These are phyloP conservation scores for Schizosaccharomyces cryophilus DNA, from an alignment of 805 yeast species.

Conservation along the genomic window DNA sequence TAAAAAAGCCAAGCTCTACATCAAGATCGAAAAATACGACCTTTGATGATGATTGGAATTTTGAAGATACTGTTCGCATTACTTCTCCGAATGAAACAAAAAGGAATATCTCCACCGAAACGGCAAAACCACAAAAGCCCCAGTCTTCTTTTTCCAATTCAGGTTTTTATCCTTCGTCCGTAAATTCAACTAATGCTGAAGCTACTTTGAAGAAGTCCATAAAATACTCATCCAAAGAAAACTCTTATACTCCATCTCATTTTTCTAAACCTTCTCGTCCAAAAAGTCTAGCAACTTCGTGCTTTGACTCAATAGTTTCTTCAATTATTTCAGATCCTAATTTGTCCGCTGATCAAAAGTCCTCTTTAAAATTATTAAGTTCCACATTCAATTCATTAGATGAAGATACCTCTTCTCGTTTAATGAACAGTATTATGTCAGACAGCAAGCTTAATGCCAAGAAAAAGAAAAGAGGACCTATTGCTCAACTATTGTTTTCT, in stretches of 20 bases:
- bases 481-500: not conserved
- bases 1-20: not conserved
- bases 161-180: no score
- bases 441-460: not conserved
- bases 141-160: no score
- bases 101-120: no score
- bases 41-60: not conserved
- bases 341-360: not conserved
- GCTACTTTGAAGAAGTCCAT: no score
- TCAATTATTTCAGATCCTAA: not conserved
- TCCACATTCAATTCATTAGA: not conserved
- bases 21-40: not conserved
- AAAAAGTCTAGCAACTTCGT: not conserved
- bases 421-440: not conserved
- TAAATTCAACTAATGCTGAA: no score
- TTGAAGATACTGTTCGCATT: not conserved
- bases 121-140: no score
- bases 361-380: not conserved
- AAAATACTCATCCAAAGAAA: no score
- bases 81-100: no score
- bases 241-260: no score
- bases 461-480: not conserved
- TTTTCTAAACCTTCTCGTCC: no score
- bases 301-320: not conserved
- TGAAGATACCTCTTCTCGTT: not conserved